Conservation (phyloP, 306 rosid species). For the Alnus glutinosa region DNA sequence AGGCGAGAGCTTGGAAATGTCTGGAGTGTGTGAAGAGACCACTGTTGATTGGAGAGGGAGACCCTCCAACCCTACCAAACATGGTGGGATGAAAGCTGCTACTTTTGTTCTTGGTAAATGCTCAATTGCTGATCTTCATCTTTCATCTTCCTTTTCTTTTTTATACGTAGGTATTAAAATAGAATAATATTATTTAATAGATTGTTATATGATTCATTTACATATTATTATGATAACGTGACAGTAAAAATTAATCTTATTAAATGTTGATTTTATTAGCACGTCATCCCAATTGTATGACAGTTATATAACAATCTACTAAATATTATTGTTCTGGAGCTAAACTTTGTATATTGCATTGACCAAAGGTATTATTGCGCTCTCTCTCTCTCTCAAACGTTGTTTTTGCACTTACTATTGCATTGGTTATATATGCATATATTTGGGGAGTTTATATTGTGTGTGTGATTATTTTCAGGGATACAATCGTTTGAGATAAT, state of each 20-base stretch:
- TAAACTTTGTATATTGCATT: too few species aligned
- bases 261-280: too few species aligned
- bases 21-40: constrained; percentile 26
- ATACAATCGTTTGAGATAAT: constrained; percentile 90
- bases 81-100: constrained; percentile 77
- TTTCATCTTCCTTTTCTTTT: neutral
- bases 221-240: too few species aligned
- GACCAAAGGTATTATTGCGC: neutral
- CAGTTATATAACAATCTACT: too few species aligned
- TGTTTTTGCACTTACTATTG: too few species aligned
- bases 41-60: constrained; percentile 87
- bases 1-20: constrained; percentile 32
- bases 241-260: too few species aligned
- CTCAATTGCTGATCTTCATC: neutral
- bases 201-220: too few species aligned
- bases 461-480: constrained; percentile 44
- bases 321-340: too few species aligned
- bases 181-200: too few species aligned
- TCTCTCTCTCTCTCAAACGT: neutral
- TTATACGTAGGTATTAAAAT: neutral
- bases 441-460: too few species aligned
- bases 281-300: too few species aligned
- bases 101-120: constrained; percentile 62
- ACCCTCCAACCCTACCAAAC: constrained; percentile 59
- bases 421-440: too few species aligned